Evolutionary conservation across 768 basidiomycete genomes (phyloP).

Genomic region (Mrakia gelida): DNA sequence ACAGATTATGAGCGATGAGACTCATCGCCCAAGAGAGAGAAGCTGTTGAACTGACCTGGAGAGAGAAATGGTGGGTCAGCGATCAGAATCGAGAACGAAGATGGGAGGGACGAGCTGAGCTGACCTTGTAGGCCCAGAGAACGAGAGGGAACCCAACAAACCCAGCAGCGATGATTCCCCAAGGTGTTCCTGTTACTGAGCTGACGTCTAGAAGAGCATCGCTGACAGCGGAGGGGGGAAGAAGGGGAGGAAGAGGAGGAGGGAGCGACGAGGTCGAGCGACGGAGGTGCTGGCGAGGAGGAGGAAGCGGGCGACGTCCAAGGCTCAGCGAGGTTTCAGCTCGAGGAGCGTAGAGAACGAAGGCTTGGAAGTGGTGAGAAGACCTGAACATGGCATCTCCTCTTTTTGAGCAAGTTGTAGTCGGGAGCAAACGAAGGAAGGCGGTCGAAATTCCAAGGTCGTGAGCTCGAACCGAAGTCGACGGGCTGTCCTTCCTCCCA

Average conservation of each 20-base stretch:
- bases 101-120: background rate
- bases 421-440: background rate
- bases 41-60: background rate
- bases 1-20: no score
- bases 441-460: background rate
- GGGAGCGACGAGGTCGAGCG: background rate
- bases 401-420: background rate
- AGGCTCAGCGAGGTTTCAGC: background rate
- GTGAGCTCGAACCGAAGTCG: background rate
- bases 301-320: background rate
- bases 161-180: slow-evolving; percentile 34
- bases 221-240: background rate
- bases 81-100: no score
- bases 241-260: background rate
- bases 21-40: no score
- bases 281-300: background rate
- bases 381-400: background rate
- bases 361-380: background rate
- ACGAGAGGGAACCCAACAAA: slow-evolving; percentile 47
- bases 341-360: background rate
- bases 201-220: background rate
- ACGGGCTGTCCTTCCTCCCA: background rate
- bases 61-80: no score
- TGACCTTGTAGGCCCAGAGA: slow-evolving; percentile 51
- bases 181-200: background rate